Percentiles rank a stretch among this genome's conserved stretches.
These are phyloP conservation scores for Magnusiomyces ingens DNA, from an alignment of 1,139 yeast species.

Conservation along the genomic window DNA sequence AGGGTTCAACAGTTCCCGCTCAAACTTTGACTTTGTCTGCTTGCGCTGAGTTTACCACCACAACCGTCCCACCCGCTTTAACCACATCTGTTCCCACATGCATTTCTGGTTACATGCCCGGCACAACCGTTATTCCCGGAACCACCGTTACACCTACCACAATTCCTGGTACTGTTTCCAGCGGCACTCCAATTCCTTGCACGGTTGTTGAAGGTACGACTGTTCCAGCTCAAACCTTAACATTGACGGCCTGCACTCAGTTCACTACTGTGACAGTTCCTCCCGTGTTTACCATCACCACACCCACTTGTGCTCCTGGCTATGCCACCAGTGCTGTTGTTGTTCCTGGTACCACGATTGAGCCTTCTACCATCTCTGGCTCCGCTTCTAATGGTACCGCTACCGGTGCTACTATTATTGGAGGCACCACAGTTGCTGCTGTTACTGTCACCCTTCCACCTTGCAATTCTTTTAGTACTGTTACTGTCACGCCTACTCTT, in stretches of 20 bases:
- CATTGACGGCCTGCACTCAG: neutral
- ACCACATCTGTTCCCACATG: slow-evolving; percentile 6
- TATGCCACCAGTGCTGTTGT: slow-evolving; percentile 2
- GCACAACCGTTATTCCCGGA: slow-evolving; percentile 4
- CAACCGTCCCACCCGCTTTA: slow-evolving; percentile 7
- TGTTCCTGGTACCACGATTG: slow-evolving; percentile 11
- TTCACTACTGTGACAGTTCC: slow-evolving; percentile 3
- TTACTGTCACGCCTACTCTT: slow-evolving; percentile 7
- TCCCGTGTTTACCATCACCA: neutral
- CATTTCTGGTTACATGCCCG: neutral
- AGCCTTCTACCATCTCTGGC: slow-evolving; percentile 4
- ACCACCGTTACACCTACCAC: slow-evolving; percentile 7
- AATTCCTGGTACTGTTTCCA: slow-evolving; percentile 2
- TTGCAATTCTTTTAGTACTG: slow-evolving; percentile 7
- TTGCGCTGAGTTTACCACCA: slow-evolving; percentile 9
- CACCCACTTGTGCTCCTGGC: slow-evolving; percentile 7
- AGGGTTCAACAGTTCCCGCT: slow-evolving; percentile 6
- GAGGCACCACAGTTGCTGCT: slow-evolving; percentile 10
- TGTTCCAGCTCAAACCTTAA: slow-evolving; percentile 1
- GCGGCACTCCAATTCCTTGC: slow-evolving; percentile 4
- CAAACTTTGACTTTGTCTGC: slow-evolving; percentile 7
- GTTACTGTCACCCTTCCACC: slow-evolving; percentile 2
- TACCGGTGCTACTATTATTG: slow-evolving; percentile 5
- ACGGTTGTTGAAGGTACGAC: slow-evolving; percentile 3
- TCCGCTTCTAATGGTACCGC: slow-evolving; percentile 2